Evolutionary conservation across 306 rosid genomes (phyloP), one percentile per base, ranked within the genome.

Genomic region (Mucuna pruriens): DNA sequence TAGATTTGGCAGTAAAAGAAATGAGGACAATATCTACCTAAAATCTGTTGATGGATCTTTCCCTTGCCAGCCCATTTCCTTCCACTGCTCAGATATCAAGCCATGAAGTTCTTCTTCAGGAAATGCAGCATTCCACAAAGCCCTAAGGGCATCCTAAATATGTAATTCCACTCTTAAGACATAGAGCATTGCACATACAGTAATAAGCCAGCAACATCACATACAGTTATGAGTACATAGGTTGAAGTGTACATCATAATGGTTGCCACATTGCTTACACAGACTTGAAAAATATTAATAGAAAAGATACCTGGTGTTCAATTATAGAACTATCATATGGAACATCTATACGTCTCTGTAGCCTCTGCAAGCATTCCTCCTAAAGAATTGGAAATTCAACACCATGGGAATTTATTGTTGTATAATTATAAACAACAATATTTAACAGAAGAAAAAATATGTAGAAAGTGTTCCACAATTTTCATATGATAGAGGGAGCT

Each of bases 31-130:
- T 70, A 77, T 67, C 80, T 70, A 95, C 99, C 99, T 91, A 86
- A 95, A 95, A 86, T 95, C 99, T 57, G 99, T 95, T 71, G 99
- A 95, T 40, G 99, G 99, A 84, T 95, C 99, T 85, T 95, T 95
- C 80, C 99, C 99, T 87, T 95, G 99, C 99, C 99, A 95, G 36
- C 99, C 99, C 99, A 95, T 95, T 84, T 95, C 99, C 87, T 95
- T 95, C 99, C 99, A 95, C 82, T 95, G 99, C 81, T 95, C 99
- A 55, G 99, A 93, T 88, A 95, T 92, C 82, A 95, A 83, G 84
- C 97, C 97, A 69, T 49, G 83, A 15, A 95, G 98, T 80, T 93
- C 91, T 90, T 95, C 97, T 75, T 93, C 98, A 17, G 99, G 99
- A 86, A 87, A 95, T 81, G 99, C 83, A 76, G 88, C 85, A 80